phyloP scores from a whole-genome alignment of 2,329 filamentous ascomycete genomes.

The Venturia nashicola region DNA sequence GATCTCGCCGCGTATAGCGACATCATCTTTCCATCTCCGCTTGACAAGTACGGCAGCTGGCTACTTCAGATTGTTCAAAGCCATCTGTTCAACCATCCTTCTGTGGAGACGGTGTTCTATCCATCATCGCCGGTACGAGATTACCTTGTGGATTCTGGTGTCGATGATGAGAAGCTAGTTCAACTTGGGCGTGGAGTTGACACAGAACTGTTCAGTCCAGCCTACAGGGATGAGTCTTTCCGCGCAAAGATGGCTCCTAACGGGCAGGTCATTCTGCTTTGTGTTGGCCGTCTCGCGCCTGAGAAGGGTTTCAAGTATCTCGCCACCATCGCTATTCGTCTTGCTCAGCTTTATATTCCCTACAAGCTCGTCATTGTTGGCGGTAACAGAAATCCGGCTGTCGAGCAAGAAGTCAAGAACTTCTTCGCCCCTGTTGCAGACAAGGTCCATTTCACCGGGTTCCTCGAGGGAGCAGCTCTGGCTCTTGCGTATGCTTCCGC shows the following conservation, averaged over 20 bases:
- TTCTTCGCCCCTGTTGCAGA: slow-evolving; percentile 44
- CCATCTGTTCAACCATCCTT: slow-evolving; percentile 50
- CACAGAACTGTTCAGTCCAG: slow-evolving; percentile 47
- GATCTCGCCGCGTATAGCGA: slow-evolving; percentile 57
- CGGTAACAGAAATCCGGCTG: slow-evolving; percentile 51
- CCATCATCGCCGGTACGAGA: slow-evolving; percentile 50
- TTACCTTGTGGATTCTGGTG: slow-evolving; percentile 47
- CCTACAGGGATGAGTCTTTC: slow-evolving; percentile 37
- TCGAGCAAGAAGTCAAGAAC: slow-evolving; percentile 49
- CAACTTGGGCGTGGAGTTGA: slow-evolving; percentile 54
- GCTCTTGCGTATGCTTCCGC: slow-evolving; percentile 56
- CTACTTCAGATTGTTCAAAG: slow-evolving; percentile 52
- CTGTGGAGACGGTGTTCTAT: slow-evolving; percentile 56
- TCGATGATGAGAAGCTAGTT: slow-evolving; percentile 45
- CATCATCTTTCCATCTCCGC: slow-evolving; percentile 53
- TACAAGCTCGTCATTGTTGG: slow-evolving; percentile 58
- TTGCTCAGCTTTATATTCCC: slow-evolving; percentile 42
- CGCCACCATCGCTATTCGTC: slow-evolving; percentile 39
- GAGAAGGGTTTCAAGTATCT: slow-evolving; percentile 63
- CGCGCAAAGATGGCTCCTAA: slow-evolving; percentile 45
- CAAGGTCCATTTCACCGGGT: slow-evolving; percentile 54
- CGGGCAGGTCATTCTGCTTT: slow-evolving; percentile 52
- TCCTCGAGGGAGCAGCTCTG: slow-evolving; percentile 47
- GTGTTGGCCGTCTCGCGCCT: slow-evolving; percentile 53
- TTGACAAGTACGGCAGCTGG: slow-evolving; percentile 49